Evolutionary conservation across 2,329 filamentous ascomycete species (phyloP), one percentile per base, ranked within the genome.

Genomic region (Neopestalotiopsis sp.): DNA sequence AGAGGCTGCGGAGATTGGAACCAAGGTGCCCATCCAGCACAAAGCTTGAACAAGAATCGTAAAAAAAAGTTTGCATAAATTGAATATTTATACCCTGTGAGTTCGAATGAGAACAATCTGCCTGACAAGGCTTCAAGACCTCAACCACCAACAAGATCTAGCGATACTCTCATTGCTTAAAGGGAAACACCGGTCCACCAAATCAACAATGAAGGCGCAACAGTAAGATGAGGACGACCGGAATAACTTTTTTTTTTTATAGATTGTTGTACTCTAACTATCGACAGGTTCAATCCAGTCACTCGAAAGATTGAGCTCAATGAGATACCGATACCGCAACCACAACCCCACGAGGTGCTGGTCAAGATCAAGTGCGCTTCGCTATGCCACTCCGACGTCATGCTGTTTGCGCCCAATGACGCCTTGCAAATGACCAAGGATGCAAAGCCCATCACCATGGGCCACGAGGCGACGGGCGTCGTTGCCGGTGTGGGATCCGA

Each of bases 401-500:
- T 73, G 70, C 69, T 71, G 4, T 72, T 73, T 38, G 57, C 61
- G 56, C 61, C 20, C 32, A 49, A 68, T 52, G 40, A 65, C 40
- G 52, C 63, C 30, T n/a, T 58, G 68, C 4, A 76, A 14, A 40
- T 42, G 42, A 65, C 9, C 71, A 32, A 75, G 67, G 28, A 75
- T 45, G 65, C 75, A 45, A 69, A 67, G 28, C 74, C 67, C 24
- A 72, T 67, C 65, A 75, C 68, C 4, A 71, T 76, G n/a, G 88
- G 89, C 66, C 90, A 92, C 75, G 90, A 92, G 74, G 91, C 91
- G 71, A 90, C 89, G 1, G 90, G 90, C 4, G 82, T 84, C 62
- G 84, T 92, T 17, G 83, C 87, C 42, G 86, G 89, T 73, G 78
- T 86, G 52, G 90, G 90, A 1, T 81, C 83, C 14, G 82, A 78